Evolutionary conservation across 345 rosid genomes (phyloP), one percentile per base, ranked within the genome.

Genomic region (Eucalyptus grandis): DNA sequence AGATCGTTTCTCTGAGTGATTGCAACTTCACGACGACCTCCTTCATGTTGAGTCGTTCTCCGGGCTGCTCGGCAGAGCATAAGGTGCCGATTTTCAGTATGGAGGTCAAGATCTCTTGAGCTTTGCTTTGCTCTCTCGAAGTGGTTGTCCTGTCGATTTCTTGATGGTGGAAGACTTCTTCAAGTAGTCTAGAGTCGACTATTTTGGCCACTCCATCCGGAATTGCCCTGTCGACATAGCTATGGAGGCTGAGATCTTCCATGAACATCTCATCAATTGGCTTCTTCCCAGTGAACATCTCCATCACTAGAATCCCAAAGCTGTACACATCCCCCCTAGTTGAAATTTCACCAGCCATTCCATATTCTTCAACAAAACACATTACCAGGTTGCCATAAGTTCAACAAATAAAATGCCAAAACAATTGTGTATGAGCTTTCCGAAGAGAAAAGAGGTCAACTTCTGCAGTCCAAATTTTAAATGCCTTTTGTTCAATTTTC

Each of bases 301-400:
- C 94, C 44, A 93, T 58, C 65, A 93, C 56, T 17, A 93, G 34
- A 86, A 93, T 91, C n/a, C 94, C 93, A 43, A 80, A 93, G 90
- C 94, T 92, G 90, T 91, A 89, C 49, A 92, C 89, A 26, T 93
- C 93, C 62, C 93, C 92, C n/a, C 50, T 62, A n/a, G 93, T 89
- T 22, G 92, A 90, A 81, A 90, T 91, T 58, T 81, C 90, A 49
- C 92, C 90, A 8, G 88, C 54, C 54, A 89, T 87, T 60, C 91
- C 93, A 86, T 92, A 92, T 85, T 92, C 92, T 92, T 88, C 86
- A 81, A 8, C 54, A 62, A 60, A 89, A 89, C 86, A 56, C 56
- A n/a, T 21, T 40, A 34, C 37, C 37, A 46, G 50, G n/a, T 40
- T 56, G 65, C 17, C 83, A 77, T 77, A 11, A 77, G 83, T 77